Evolutionary conservation across 306 rosid species (phyloP).

Genomic region (Vigna reflexopilosa): DNA sequence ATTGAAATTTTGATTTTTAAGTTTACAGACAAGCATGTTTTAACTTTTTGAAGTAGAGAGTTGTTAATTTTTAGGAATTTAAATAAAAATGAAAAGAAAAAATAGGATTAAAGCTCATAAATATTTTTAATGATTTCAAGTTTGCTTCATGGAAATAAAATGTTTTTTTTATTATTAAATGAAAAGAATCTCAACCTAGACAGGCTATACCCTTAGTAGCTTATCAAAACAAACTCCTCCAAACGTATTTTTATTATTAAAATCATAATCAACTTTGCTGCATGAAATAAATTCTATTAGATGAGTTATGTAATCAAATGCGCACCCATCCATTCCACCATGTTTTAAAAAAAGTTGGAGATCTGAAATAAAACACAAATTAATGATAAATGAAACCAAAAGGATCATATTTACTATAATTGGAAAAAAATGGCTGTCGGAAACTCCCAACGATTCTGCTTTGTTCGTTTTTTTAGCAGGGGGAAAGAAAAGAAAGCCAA

Average conservation of each 20-base stretch:
- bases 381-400: not conserved
- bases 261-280: not conserved
- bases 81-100: not conserved
- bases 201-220: not conserved
- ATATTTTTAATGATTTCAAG: not conserved
- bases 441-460: not conserved
- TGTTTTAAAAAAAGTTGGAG: not conserved
- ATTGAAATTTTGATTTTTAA: not conserved
- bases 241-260: not conserved
- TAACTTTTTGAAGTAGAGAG: not conserved
- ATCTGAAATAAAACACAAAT: not conserved
- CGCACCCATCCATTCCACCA: not conserved
- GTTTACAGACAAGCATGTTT: not conserved
- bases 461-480: not conserved
- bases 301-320: not conserved
- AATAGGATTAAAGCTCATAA: not conserved
- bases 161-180: not conserved
- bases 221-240: not conserved
- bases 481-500: not conserved
- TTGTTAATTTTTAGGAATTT: not conserved
- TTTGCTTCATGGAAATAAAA: too few relatives aligned
- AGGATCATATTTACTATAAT: not conserved
- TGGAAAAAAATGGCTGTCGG: not conserved
- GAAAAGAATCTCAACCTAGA: not conserved
- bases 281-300: too few relatives aligned